Conservation (phyloP, 495 filamentous ascomycete genomes). For the Aspergillus indologenus region DNA sequence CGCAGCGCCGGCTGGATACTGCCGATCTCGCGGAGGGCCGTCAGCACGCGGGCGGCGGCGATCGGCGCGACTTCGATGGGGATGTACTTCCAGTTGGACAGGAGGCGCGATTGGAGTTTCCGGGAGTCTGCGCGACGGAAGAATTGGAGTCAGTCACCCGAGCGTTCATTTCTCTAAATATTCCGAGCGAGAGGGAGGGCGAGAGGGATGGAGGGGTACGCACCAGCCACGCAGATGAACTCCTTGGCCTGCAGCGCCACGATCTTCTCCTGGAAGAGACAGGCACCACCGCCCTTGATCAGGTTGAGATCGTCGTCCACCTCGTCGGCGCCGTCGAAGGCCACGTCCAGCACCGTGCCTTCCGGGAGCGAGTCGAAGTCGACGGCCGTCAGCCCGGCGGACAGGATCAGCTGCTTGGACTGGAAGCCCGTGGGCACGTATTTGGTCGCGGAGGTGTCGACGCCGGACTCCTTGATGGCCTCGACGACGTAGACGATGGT, state of each 20-base stretch:
- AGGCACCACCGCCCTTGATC: slow-evolving; percentile 96
- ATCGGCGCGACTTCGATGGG: slow-evolving; percentile 92
- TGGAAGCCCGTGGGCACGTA: slow-evolving; percentile 94
- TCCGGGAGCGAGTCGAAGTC: slow-evolving; percentile 69
- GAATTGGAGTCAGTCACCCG: background rate
- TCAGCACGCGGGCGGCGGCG: slow-evolving; percentile 67
- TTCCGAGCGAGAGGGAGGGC: too few relatives aligned
- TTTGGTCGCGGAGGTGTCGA: slow-evolving; percentile 58
- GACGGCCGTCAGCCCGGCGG: slow-evolving; percentile 70
- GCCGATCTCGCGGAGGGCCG: slow-evolving; percentile 66
- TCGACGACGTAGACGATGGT: slow-evolving; percentile 96
- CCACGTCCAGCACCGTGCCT: slow-evolving; percentile 66
- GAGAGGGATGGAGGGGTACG: slow-evolving; percentile 16
- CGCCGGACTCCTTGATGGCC: slow-evolving; percentile 72
- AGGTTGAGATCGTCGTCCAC: slow-evolving; percentile 93
- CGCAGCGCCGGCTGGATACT: slow-evolving; percentile 65
- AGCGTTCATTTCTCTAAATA: too few relatives aligned
- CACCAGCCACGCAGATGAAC: slow-evolving; percentile 91
- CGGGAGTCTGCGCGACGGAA: slow-evolving; percentile 60
- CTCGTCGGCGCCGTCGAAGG: slow-evolving; percentile 95
- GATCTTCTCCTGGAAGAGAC: slow-evolving; percentile 96
- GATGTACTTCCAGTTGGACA: slow-evolving; percentile 77
- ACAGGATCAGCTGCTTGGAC: slow-evolving; percentile 75
- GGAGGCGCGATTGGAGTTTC: slow-evolving; percentile 74
- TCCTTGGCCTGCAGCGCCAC: slow-evolving; percentile 81